Evolutionary conservation across 2,329 filamentous ascomycete genomes (phyloP).

Genomic region (Dryadomyces quercivorus): DNA sequence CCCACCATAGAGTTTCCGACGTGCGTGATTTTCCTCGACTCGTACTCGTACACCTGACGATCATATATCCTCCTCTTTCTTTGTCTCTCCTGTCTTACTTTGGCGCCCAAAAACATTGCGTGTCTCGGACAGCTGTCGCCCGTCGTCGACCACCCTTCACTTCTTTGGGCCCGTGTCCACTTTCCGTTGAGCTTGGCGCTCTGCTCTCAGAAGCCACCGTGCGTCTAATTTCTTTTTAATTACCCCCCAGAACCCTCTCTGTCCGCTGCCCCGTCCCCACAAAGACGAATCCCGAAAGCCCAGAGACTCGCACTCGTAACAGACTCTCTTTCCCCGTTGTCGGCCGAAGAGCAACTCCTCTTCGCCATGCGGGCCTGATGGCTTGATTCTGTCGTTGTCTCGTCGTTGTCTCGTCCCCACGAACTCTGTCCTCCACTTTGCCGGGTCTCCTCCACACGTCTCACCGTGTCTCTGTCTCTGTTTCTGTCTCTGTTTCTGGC

Average conservation of each 20-base stretch:
- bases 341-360: neutral
- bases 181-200: neutral
- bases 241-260: neutral
- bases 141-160: neutral
- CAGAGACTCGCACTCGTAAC: neutral
- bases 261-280: neutral
- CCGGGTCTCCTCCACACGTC: too few relatives aligned
- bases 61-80: neutral
- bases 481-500: too few relatives aligned
- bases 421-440: too few relatives aligned
- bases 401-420: too few relatives aligned
- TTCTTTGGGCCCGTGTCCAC: neutral
- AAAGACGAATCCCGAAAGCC: neutral
- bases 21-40: neutral
- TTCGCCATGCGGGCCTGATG: too few relatives aligned
- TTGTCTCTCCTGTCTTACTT: neutral
- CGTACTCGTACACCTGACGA: too few relatives aligned
- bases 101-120: neutral
- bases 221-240: constrained; percentile 1
- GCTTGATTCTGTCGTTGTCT: too few relatives aligned
- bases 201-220: neutral
- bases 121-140: neutral
- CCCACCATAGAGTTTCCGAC: too few relatives aligned
- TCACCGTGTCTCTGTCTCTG: too few relatives aligned
- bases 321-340: neutral